Percentiles rank a stretch among this genome's conserved stretches.
Evolutionary conservation across 768 basidiomycete genomes (phyloP).

Genomic region (Hericium erinaceus): DNA sequence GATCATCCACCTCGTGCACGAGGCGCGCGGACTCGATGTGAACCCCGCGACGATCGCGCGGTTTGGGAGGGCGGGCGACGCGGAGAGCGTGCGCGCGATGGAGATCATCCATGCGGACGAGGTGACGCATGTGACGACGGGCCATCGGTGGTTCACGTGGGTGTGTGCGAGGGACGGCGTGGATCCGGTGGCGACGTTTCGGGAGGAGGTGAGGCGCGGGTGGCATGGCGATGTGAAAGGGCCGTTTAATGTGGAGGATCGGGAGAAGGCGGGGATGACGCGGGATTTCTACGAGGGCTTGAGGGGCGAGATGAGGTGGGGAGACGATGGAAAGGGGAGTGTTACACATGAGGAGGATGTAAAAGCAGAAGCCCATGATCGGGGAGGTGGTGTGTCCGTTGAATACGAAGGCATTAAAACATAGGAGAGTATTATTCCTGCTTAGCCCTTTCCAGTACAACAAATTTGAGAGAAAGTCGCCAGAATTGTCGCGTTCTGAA

Average conservation of each 20-base stretch:
- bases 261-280: constrained; percentile 66
- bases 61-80: constrained; percentile 57
- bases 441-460: too few relatives aligned
- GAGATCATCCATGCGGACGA: constrained; percentile 77
- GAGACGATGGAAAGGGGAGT: not conserved
- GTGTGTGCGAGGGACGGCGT: constrained; percentile 44
- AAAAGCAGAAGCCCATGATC: not conserved
- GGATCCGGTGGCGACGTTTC: constrained; percentile 59
- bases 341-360: not conserved
- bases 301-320: constrained; percentile 42
- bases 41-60: constrained; percentile 74
- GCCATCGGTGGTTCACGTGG: constrained; percentile 81
- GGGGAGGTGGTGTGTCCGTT: not conserved
- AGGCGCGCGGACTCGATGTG: constrained; percentile 76
- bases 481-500: too few relatives aligned
- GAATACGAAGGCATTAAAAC: not conserved
- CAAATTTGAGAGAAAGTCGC: too few relatives aligned
- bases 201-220: constrained; percentile 57
- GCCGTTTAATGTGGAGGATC: constrained; percentile 71
- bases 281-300: constrained; percentile 65
- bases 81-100: constrained; percentile 55
- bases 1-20: constrained; percentile 81
- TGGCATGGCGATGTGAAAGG: constrained; percentile 72
- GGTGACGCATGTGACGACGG: constrained; percentile 72
- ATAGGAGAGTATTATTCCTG: not conserved